A percentile compares a stretch with the other conserved stretches of the same genome.
Conservation (phyloP, 2,329 filamentous ascomycete genomes). For the Ophiostoma pallidulum region DNA sequence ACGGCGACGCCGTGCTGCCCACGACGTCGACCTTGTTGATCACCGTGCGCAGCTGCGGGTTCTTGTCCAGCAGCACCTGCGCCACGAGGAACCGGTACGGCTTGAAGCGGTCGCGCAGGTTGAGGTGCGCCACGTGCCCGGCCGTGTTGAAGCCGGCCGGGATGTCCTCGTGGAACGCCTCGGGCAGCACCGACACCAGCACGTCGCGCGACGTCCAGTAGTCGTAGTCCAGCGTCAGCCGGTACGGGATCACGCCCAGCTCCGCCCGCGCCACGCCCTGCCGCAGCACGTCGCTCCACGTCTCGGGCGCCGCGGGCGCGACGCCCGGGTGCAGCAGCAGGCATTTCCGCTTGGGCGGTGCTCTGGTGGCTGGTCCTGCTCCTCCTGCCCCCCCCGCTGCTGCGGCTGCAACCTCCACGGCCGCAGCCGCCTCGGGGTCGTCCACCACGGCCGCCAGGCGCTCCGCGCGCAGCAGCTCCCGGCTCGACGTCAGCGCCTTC, state of each 20-base stretch:
- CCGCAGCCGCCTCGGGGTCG: constrained; percentile 49
- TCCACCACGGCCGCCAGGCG: constrained; percentile 53
- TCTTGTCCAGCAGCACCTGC: constrained; percentile 82
- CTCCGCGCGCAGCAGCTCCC: constrained; percentile 56
- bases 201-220: constrained; percentile 89
- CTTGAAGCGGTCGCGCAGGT: constrained; percentile 72
- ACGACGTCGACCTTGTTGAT: constrained; percentile 95
- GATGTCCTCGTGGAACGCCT: constrained; percentile 69
- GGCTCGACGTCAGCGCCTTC: constrained; percentile 52
- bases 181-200: constrained; percentile 69
- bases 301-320: constrained; percentile 50
- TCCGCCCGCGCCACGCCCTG: constrained; percentile 60
- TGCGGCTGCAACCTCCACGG: constrained; percentile 23
- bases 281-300: constrained; percentile 63
- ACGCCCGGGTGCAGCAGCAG: constrained; percentile 50
- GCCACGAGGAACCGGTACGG: constrained; percentile 83
- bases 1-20: constrained; percentile 73
- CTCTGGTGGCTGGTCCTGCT: neutral
- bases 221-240: constrained; percentile 68
- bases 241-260: constrained; percentile 62
- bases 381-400: too few species aligned
- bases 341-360: constrained; percentile 38
- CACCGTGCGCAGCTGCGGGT: constrained; percentile 69
- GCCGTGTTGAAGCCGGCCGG: constrained; percentile 81
- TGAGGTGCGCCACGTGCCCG: constrained; percentile 88